Percentiles rank a stretch among this genome's conserved stretches.
These are phyloP conservation scores for Gryganskiella cystojenkinii DNA, from an alignment of 192 early-diverging fungal genomes.

Conservation along the genomic window DNA sequence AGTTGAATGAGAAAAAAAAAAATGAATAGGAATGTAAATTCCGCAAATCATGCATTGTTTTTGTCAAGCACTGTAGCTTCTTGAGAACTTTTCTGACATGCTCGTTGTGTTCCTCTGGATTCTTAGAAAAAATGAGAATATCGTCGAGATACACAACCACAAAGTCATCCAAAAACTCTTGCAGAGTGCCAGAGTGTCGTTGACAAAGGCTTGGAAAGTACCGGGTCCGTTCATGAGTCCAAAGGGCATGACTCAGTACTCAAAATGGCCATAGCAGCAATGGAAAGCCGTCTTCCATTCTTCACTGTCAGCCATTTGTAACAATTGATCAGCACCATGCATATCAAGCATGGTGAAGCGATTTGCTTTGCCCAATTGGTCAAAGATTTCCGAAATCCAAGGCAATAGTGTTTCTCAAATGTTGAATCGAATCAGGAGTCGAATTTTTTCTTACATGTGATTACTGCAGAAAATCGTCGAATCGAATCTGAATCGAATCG, in stretches of 20 bases:
- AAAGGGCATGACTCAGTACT: slow-evolving; percentile 57
- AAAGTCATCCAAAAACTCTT: slow-evolving; percentile 25
- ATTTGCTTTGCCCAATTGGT: slow-evolving; percentile 29
- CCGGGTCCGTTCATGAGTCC: slow-evolving; percentile 53
- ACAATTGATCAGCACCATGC: slow-evolving; percentile 52
- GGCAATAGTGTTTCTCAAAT: too few species aligned
- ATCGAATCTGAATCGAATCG: too few species aligned
- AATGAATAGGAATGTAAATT: too few species aligned
- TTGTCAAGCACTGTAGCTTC: too few species aligned
- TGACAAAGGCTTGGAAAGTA: slow-evolving; percentile 55
- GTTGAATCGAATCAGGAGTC: too few species aligned
- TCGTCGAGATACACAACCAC: slow-evolving; percentile 56
- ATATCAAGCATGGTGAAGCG: slow-evolving; percentile 61
- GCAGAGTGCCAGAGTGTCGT: slow-evolving; percentile 50
- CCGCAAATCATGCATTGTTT: too few species aligned
- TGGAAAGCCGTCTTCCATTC: slow-evolving; percentile 55
- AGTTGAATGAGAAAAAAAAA: too few species aligned
- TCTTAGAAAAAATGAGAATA: slow-evolving; percentile 58
- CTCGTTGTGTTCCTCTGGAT: slow-evolving; percentile 42
- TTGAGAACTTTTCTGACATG: slow-evolving; percentile 38
- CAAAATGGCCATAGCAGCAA: slow-evolving; percentile 33
- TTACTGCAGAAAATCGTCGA: too few species aligned
- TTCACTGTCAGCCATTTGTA: slow-evolving; percentile 51
- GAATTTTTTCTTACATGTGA: too few species aligned
- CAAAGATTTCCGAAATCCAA: slow-evolving; percentile 61